These are phyloP conservation scores for Kazachstania kunashirensis DNA, from an alignment of 805 yeast genomes.

Conservation along the genomic window DNA sequence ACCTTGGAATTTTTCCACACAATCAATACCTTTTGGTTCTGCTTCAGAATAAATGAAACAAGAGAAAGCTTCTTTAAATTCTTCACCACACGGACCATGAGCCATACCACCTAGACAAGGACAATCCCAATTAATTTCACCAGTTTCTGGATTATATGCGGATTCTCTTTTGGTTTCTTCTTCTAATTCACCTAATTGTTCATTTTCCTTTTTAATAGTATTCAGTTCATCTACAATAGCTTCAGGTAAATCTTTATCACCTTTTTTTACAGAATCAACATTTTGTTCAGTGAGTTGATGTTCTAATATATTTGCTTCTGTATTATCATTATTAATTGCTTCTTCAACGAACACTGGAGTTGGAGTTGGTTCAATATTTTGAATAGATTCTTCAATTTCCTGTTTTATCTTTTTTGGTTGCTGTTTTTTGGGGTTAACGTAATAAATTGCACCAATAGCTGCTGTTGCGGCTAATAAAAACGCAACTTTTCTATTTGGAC, in stretches of 20 bases:
- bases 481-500: background rate
- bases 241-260: background rate
- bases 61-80: conserved; percentile 87
- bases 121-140: conserved; percentile 99
- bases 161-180: conserved; percentile 41
- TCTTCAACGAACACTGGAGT: background rate
- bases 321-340: background rate
- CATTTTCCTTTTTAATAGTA: conserved; percentile 82
- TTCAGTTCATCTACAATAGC: conserved; percentile 44
- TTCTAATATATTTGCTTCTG: background rate
- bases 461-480: conserved; percentile 2
- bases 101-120: conserved; percentile 99
- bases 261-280: background rate
- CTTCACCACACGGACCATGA: conserved; percentile 96
- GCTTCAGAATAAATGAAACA: conserved; percentile 91
- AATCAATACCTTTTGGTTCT: conserved; percentile 96
- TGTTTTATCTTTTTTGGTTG: conserved; percentile 1
- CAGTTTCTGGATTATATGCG: conserved; percentile 93
- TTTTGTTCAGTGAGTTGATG: background rate
- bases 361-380: background rate
- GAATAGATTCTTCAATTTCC: background rate
- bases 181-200: conserved; percentile 82
- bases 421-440: background rate
- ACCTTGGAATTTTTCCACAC: conserved; percentile 79
- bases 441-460: conserved; percentile 1